Base-by-base conservation (phyloP, 2,329 filamentous ascomycete species). In the Aspergillus flavus region DNA sequence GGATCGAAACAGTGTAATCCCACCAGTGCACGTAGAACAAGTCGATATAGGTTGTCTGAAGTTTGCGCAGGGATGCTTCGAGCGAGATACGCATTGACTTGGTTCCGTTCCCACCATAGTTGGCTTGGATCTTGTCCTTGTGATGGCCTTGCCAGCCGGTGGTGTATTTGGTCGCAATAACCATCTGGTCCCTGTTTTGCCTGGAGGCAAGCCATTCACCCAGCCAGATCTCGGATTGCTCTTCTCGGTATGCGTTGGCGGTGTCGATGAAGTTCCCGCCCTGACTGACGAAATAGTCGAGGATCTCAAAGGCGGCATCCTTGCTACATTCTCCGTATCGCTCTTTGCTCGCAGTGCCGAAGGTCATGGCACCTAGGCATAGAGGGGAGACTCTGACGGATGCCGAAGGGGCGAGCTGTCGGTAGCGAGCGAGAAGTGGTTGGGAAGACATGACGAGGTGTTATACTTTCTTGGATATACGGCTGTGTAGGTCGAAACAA, bases 221-320 rank as follows among this genome's bases (percentile, higher is more conserved):
- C 63, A 91, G 80, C 85, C 88, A 89, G 54, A 69, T 77, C 76
- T 91, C 89, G 1, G 85, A 85, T 68, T 88, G 74, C 73, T 90
- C 82, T 61, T 80, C 79, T 67, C 89, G 88, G 76, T 91, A 91
- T 73, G 87, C 87, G 76, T 87, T 89, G 57, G 87, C 72, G 0
- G 88, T 91, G 72, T 92, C 89, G 71, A 92, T 87, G 75, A 92
- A 91, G 77, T 92, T 92, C 26, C 90, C 89, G 9, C 87, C 87
- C 0, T 86, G 82, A 1, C 83, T 81, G 63, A 84, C 86, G 77
- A 86, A 91, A 69, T 83, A 85, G 71, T 92, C 89, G 9, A 91
- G 81, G 36, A 92, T 86, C 23, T 81, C 78, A 66, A 90, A 88
- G 1, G 85, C 80, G 0, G 82, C 83, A 52, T 85, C 80, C 72